These are phyloP conservation scores for Albugo candida DNA, from an alignment of 352 stramenopile genomes.

Conservation along the genomic window DNA sequence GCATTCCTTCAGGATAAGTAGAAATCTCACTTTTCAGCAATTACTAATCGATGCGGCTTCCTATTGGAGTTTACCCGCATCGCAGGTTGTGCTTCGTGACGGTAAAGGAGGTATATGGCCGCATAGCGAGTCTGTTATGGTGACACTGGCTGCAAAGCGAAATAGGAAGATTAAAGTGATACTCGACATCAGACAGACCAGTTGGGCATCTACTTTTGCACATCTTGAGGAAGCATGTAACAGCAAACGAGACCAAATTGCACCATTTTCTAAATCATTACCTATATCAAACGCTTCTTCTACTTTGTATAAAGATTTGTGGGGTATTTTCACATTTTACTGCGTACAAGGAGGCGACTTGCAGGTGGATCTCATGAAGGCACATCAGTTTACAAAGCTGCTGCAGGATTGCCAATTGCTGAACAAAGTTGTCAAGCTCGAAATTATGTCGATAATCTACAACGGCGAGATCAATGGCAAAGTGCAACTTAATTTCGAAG, in stretches of 20 bases:
- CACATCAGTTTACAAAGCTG: constrained; percentile 55
- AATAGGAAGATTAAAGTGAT: constrained; percentile 1
- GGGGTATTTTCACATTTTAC: constrained; percentile 66
- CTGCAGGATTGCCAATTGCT: constrained; percentile 41
- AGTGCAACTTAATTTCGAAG: constrained; percentile 46
- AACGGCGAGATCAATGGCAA: constrained; percentile 50
- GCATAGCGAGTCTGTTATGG: neutral
- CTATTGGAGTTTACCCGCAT: constrained; percentile 39
- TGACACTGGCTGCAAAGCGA: neutral
- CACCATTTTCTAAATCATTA: neutral
- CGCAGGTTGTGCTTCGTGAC: constrained; percentile 27
- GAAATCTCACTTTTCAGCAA: constrained; percentile 32
- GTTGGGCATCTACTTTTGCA: constrained; percentile 5
- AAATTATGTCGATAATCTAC: constrained; percentile 30
- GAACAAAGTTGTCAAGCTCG: constrained; percentile 24
- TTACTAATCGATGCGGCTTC: constrained; percentile 37
- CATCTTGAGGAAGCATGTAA: constrained; percentile 4
- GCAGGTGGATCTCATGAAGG: constrained; percentile 44
- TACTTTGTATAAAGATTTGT: constrained; percentile 39
- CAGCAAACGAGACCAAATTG: neutral
- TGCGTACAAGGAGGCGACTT: constrained; percentile 57
- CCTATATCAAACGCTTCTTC: neutral
- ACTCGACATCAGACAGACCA: constrained; percentile 1
- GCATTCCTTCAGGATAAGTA: no score
- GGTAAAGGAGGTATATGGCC: constrained; percentile 51